Conservation (phyloP, 768 basidiomycete species). For the Suillus subaureus region DNA sequence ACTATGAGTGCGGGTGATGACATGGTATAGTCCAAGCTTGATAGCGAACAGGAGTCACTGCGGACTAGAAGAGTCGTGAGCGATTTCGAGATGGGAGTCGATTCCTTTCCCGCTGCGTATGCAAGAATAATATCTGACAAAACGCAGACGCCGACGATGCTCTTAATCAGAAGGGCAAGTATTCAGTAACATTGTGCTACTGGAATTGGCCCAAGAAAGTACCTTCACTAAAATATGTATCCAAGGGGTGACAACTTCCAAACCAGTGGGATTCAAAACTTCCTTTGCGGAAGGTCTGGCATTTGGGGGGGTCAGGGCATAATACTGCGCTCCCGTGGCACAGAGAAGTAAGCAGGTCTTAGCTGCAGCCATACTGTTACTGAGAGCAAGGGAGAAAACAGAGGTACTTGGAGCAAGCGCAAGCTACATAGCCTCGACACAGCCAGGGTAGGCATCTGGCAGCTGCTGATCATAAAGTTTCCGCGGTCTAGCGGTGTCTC, state of each 20-base stretch:
- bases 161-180: background rate
- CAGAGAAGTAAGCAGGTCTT: constrained; percentile 7
- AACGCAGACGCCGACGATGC: background rate
- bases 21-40: background rate
- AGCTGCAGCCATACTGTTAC: background rate
- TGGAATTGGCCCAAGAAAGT: background rate
- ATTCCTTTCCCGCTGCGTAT: background rate
- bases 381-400: background rate
- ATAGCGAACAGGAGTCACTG: background rate
- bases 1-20: constrained; percentile 9
- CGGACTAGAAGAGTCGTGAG: constrained; percentile 1
- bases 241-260: background rate
- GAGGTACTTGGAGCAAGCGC: background rate
- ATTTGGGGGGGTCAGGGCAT: constrained; percentile 7
- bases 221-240: background rate
- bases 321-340: constrained; percentile 2
- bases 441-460: no score
- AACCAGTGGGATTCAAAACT: background rate
- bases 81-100: background rate
- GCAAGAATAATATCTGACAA: constrained; percentile 3
- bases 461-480: no score
- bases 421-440: background rate
- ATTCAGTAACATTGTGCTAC: background rate
- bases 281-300: constrained; percentile 6
- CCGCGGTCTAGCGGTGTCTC: no score